phyloP scores from a whole-genome alignment of 2,329 filamentous ascomycete genomes.

The Leptographium galeiforme region DNA sequence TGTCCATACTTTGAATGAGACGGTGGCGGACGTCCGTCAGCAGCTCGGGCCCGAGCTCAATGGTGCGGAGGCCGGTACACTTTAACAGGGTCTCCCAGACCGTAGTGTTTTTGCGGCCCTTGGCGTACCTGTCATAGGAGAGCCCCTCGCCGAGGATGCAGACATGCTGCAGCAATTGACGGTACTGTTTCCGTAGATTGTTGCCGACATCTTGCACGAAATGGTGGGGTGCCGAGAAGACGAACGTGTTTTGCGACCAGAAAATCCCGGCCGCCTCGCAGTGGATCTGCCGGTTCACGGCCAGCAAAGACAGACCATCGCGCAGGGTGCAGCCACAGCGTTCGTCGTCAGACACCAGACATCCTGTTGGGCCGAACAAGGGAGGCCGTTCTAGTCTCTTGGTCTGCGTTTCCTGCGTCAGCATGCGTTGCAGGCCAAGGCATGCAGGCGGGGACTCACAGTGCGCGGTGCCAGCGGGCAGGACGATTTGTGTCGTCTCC shows the following conservation, averaged over 20 bases:
- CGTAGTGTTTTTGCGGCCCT: too few relatives aligned
- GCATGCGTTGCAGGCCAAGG: too few relatives aligned
- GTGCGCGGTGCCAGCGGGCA: not conserved
- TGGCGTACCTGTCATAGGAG: too few relatives aligned
- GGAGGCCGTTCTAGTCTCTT: not conserved
- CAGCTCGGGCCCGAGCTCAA: constrained; percentile 3
- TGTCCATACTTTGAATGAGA: not conserved
- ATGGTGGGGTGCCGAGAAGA: not conserved
- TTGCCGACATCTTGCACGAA: constrained; percentile 2
- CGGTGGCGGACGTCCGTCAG: not conserved
- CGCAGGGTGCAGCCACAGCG: constrained; percentile 6
- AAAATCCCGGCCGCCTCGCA: constrained; percentile 9
- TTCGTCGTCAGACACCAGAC: too few relatives aligned
- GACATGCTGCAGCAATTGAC: constrained; percentile 8
- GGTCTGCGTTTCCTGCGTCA: not conserved
- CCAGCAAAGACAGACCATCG: constrained; percentile 7
- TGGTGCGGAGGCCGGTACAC: constrained; percentile 6
- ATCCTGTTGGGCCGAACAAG: too few relatives aligned
- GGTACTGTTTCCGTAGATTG: constrained; percentile 6
- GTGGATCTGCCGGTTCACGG: constrained; percentile 7
- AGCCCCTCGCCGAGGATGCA: constrained; percentile 4
- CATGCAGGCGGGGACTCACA: not conserved
- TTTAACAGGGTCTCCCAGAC: not conserved
- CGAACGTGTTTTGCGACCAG: constrained; percentile 9
- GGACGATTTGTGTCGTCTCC: not conserved